Evolutionary conservation across 192 early-diverging fungal species (phyloP), one percentile per base, ranked within the genome.

Genomic region (Coemansia sp.): DNA sequence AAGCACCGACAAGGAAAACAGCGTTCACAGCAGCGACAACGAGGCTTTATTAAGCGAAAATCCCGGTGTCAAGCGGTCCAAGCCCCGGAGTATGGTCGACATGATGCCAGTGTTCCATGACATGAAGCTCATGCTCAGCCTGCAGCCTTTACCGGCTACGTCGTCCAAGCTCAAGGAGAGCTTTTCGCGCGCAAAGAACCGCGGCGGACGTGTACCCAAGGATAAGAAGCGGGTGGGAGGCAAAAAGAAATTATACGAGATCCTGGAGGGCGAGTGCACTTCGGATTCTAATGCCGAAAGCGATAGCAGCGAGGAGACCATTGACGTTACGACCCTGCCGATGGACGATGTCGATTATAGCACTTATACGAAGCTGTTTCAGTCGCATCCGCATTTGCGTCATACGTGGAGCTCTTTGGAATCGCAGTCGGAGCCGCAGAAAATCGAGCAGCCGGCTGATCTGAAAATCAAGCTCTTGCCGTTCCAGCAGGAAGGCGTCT

Each of bases 401-500:
- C 58, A 75, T 37, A 56, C 59, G 3, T 83, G 81, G 81, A 78
- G 76, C 60, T 64, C 58, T 33, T 73, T 78, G 48, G 32, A 52
- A 4, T n/a, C 18, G 39, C 64, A 62, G 28, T 41, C 41, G 3
- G 17, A 41, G 20, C 52, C 71, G 5, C 41, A 43, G 28, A 72
- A 48, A 61, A 67, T 75, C 14, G 85, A 86, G 0, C 94, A 96
- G 67, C 94, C 94, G 9, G 66, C 66, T 2, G 78, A 88, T 3
- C 75, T 96, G 15, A 88, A 77, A 39, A 85, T 96, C 33, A 83
- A 85, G 45, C 89, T 98, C 37, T 71, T 98, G 34, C 94, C 95
- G 11, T 98, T 96, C 75, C 96, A 98, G 75, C 85, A 84, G 22
- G 90, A 94, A 75, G 93, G 93, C 32, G 79, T 97, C 61, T 83